Conservation (phyloP, 2,329 filamentous ascomycete genomes). For the Arthrobotrys pseudoclavata region DNA sequence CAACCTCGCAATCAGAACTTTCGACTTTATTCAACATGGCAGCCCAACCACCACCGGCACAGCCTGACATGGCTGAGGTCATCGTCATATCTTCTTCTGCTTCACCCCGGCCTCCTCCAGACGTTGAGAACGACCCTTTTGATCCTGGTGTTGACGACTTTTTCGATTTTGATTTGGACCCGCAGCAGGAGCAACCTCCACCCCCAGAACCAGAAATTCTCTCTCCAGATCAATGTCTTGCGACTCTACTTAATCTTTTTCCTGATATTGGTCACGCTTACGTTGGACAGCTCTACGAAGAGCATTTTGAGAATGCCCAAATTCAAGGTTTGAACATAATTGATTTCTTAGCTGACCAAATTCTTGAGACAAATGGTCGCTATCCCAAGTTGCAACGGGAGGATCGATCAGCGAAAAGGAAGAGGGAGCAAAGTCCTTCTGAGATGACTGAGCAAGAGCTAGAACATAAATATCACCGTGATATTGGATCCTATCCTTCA, state of each 20-base stretch:
- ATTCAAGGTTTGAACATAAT: constrained; percentile 63
- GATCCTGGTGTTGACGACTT: background rate
- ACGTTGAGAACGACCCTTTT: background rate
- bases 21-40: constrained; percentile 12
- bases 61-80: constrained; percentile 3
- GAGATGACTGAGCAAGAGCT: constrained; percentile 62
- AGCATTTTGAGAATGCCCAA: constrained; percentile 42
- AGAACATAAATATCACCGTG: constrained; percentile 63
- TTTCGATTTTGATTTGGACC: constrained; percentile 27
- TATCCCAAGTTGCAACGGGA: constrained; percentile 69
- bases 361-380: constrained; percentile 65
- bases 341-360: constrained; percentile 67
- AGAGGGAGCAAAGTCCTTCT: constrained; percentile 64
- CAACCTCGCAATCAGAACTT: background rate
- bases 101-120: background rate
- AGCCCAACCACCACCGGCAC: background rate
- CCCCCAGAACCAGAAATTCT: constrained; percentile 5
- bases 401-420: constrained; percentile 65
- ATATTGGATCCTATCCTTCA: constrained; percentile 62
- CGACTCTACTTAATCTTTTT: constrained; percentile 67
- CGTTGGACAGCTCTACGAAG: constrained; percentile 66
- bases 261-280: constrained; percentile 69
- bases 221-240: constrained; percentile 64
- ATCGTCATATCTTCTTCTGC: constrained; percentile 34
- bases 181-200: constrained; percentile 8